Evolutionary conservation across 2,329 filamentous ascomycete genomes (phyloP).

Genomic region (Davidsoniella neocaledoniae): DNA sequence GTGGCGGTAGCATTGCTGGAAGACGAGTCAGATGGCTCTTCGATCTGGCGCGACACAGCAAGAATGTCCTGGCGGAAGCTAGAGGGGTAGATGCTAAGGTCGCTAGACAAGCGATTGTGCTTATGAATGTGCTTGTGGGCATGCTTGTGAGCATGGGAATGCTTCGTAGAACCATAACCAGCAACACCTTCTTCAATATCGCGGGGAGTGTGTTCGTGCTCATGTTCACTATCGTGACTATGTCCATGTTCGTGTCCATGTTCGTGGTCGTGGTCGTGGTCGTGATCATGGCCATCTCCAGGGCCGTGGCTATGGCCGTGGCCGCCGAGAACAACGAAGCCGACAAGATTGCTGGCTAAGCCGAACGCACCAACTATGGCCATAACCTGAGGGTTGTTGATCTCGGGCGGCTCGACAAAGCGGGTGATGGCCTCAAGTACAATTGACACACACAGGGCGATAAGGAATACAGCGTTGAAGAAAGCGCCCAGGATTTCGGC

Average conservation of each 20-base stretch:
- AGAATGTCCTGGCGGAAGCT: slow-evolving; percentile 90
- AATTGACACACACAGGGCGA: slow-evolving; percentile 90
- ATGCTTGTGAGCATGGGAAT: slow-evolving; percentile 22
- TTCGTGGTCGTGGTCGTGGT: slow-evolving; percentile 26
- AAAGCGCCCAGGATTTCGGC: slow-evolving; percentile 92
- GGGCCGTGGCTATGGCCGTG: slow-evolving; percentile 63
- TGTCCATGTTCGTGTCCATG: slow-evolving; percentile 27
- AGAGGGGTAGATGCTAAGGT: slow-evolving; percentile 75
- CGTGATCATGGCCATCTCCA: slow-evolving; percentile 36
- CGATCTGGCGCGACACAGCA: slow-evolving; percentile 35
- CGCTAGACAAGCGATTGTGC: slow-evolving; percentile 39
- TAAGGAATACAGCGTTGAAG: slow-evolving; percentile 93
- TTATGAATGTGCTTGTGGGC: slow-evolving; percentile 16
- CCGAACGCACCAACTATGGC: slow-evolving; percentile 78
- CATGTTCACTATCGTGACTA: slow-evolving; percentile 31
- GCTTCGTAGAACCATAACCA: slow-evolving; percentile 19
- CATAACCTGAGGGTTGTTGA: slow-evolving; percentile 71
- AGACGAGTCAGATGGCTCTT: slow-evolving; percentile 27
- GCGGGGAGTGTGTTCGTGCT: slow-evolving; percentile 19
- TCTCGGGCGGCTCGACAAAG: slow-evolving; percentile 78
- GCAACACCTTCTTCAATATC: slow-evolving; percentile 31
- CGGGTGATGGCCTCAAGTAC: slow-evolving; percentile 88
- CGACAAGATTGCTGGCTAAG: slow-evolving; percentile 73
- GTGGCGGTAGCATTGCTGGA: slow-evolving; percentile 1
- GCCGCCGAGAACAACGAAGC: slow-evolving; percentile 81